Evolutionary conservation across 2,329 filamentous ascomycete genomes (phyloP).

Genomic region (Alternaria triticina): DNA sequence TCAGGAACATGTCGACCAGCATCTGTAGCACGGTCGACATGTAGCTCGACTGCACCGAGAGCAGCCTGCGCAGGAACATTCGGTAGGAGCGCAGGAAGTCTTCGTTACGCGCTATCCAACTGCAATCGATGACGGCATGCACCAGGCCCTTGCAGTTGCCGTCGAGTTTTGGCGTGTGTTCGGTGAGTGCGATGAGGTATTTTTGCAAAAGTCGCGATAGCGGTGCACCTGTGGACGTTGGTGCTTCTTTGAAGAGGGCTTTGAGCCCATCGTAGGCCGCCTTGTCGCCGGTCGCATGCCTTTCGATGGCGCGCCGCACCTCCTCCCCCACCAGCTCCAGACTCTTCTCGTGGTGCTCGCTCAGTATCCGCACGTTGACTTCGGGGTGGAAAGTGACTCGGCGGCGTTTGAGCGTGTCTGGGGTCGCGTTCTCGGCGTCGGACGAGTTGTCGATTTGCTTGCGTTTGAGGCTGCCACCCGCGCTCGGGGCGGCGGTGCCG

Average conservation of each 20-base stretch:
- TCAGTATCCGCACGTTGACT: conserved; percentile 54
- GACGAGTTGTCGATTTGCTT: conserved; percentile 40
- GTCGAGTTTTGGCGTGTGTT: conserved; percentile 62
- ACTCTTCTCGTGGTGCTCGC: conserved; percentile 59
- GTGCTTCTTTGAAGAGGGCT: conserved; percentile 58
- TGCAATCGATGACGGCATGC: conserved; percentile 62
- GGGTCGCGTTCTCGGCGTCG: conserved; percentile 40
- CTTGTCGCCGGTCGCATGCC: conserved; percentile 60
- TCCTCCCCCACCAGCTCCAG: conserved; percentile 66
- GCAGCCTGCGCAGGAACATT: conserved; percentile 66
- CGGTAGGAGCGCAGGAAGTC: conserved; percentile 64
- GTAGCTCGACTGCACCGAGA: conserved; percentile 83
- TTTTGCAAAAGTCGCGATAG: conserved; percentile 61
- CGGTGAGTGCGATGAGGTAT: conserved; percentile 64
- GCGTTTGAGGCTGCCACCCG: conserved; percentile 47
- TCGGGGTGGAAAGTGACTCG: conserved; percentile 58
- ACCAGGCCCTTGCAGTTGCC: conserved; percentile 65
- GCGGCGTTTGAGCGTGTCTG: conserved; percentile 51
- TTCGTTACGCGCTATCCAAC: conserved; percentile 68
- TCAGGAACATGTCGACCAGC: conserved; percentile 79
- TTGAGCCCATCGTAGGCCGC: conserved; percentile 64
- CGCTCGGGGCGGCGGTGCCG: conserved; percentile 37
- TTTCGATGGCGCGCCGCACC: conserved; percentile 64
- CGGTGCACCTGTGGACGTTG: conserved; percentile 57
- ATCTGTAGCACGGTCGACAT: conserved; percentile 76